phyloP scores from a whole-genome alignment of 331 rosid genomes.

The Arachis monticola region DNA sequence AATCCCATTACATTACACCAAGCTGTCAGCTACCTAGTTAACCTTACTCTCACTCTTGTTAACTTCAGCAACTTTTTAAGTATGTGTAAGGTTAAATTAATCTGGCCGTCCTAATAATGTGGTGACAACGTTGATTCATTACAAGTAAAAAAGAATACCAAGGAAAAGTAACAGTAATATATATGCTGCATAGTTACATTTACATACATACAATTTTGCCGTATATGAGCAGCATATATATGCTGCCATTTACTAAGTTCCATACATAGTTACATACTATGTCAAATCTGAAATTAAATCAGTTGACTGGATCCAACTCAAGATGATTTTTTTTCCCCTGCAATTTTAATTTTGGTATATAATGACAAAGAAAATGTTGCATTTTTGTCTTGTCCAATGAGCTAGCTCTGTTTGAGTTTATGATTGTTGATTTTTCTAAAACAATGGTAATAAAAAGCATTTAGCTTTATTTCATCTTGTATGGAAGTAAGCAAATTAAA shows the following conservation, averaged over 20 bases:
- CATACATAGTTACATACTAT: background rate
- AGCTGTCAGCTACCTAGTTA: background rate
- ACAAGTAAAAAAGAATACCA: background rate
- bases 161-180: constrained; percentile 1
- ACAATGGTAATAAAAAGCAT: background rate
- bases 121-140: background rate
- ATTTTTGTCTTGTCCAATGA: background rate
- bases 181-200: too few species aligned
- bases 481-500: background rate
- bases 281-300: constrained; percentile 2
- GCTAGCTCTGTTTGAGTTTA: background rate
- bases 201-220: too few species aligned
- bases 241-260: background rate
- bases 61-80: background rate
- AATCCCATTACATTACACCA: background rate
- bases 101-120: background rate
- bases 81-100: background rate
- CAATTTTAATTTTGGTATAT: background rate
- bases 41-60: background rate
- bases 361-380: background rate
- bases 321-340: background rate
- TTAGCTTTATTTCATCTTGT: too few species aligned
- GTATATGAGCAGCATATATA: too few species aligned
- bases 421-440: constrained; percentile 1
- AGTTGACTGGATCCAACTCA: background rate